Percentiles rank a stretch among this genome's conserved stretches.
Conservation (phyloP, 177 flowering plant genomes). For the Vitis hybrid region DNA sequence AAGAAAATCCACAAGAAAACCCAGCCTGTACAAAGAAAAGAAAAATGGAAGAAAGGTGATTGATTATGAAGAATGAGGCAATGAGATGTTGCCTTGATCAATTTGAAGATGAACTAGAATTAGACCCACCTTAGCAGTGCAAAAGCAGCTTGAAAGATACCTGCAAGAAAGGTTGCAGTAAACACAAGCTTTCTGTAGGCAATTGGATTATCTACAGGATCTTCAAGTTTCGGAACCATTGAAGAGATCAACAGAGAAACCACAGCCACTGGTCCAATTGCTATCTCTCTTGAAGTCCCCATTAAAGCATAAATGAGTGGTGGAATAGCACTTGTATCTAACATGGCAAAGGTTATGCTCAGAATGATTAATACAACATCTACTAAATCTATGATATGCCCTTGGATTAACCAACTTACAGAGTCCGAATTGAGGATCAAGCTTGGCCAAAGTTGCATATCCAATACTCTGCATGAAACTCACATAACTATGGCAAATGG, state of each 20-base stretch:
- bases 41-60: not conserved
- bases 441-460: constrained; percentile 68
- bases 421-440: constrained; percentile 76
- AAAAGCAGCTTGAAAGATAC: constrained; percentile 43
- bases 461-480: constrained; percentile 56
- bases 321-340: constrained; percentile 43
- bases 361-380: not conserved
- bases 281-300: constrained; percentile 46
- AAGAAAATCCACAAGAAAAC: constrained; percentile 46
- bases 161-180: constrained; percentile 55
- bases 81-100: too few relatives aligned
- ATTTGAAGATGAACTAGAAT: not conserved
- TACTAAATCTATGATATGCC: not conserved
- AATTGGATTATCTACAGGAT: constrained; percentile 31
- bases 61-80: not conserved
- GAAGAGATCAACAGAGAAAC: constrained; percentile 44
- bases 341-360: not conserved
- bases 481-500: not conserved
- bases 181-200: constrained; percentile 35
- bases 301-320: constrained; percentile 41
- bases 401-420: constrained; percentile 38
- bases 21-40: constrained; percentile 28
- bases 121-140: constrained; percentile 42
- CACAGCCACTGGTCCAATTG: constrained; percentile 57
- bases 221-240: constrained; percentile 32